A percentile compares a stretch with the other conserved stretches of the same genome.
Conservation (phyloP, 1,284 basidiomycete genomes). For the Volvariella surrecta region DNA sequence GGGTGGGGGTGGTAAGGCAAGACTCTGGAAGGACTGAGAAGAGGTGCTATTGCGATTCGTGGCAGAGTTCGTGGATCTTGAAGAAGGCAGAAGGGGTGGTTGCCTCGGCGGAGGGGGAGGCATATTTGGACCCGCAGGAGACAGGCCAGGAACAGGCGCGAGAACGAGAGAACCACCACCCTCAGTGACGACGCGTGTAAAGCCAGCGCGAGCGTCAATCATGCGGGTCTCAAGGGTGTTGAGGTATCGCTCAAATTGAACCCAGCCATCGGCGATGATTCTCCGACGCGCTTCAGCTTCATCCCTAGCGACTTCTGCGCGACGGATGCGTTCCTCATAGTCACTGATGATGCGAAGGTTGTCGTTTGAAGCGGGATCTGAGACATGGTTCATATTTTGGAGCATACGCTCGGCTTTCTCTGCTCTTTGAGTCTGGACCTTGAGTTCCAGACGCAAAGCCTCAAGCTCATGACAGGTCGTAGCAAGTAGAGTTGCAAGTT, state of each 20-base stretch:
- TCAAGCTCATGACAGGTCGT: constrained; percentile 44
- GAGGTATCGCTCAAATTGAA: constrained; percentile 43
- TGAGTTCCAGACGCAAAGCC: constrained; percentile 39
- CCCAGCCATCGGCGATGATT: constrained; percentile 43
- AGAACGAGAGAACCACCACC: constrained; percentile 34
- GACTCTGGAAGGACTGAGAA: constrained; percentile 4
- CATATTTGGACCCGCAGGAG: constrained; percentile 7
- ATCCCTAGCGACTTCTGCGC: constrained; percentile 45
- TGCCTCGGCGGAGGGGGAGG: constrained; percentile 3
- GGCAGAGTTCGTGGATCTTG: background rate
- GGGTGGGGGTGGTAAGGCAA: constrained; percentile 16
- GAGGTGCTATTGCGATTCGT: background rate
- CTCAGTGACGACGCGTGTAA: constrained; percentile 36
- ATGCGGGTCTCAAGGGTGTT: constrained; percentile 33
- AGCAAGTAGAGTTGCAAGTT: constrained; percentile 49
- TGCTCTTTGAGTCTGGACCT: constrained; percentile 28
- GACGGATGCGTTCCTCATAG: constrained; percentile 38
- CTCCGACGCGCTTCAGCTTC: constrained; percentile 45
- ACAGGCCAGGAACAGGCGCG: constrained; percentile 14
- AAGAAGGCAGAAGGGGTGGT: constrained; percentile 5
- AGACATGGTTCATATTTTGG: constrained; percentile 4
- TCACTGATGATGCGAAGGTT: constrained; percentile 27
- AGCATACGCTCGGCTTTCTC: constrained; percentile 45
- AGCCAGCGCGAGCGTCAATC: constrained; percentile 42
- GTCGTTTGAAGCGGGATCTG: constrained; percentile 5